Percentiles rank a stretch among this genome's conserved stretches.
These are phyloP conservation scores for Nakazawaea wickerhamii DNA, from an alignment of 805 yeast species.

Conservation along the genomic window DNA sequence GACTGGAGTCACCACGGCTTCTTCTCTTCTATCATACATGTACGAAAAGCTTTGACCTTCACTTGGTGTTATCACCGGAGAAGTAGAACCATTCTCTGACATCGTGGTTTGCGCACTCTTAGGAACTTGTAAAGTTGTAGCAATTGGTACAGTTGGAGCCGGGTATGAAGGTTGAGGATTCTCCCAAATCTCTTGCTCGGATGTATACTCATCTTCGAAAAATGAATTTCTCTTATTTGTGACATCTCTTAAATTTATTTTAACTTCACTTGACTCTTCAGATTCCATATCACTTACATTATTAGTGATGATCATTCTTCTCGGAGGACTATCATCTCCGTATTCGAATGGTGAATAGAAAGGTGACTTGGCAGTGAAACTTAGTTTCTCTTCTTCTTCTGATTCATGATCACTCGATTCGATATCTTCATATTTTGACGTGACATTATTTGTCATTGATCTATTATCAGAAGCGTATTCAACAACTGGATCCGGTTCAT, in stretches of 20 bases:
- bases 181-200: too few relatives aligned
- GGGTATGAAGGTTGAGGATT: too few relatives aligned
- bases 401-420: slow-evolving; percentile 1
- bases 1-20: slow-evolving; percentile 29
- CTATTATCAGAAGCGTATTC: neutral
- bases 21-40: slow-evolving; percentile 35
- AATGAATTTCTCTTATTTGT: slow-evolving; percentile 12
- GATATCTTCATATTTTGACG: neutral
- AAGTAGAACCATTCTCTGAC: slow-evolving; percentile 7
- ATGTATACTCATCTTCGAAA: slow-evolving; percentile 2
- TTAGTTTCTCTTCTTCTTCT: slow-evolving; percentile 22
- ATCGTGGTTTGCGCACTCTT: neutral
- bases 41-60: slow-evolving; percentile 12
- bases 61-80: slow-evolving; percentile 8
- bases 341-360: slow-evolving; percentile 23
- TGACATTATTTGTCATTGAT: neutral
- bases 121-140: neutral
- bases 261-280: neutral
- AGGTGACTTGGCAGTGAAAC: slow-evolving; percentile 31
- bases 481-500: neutral
- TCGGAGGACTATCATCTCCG: slow-evolving; percentile 13
- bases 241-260: neutral
- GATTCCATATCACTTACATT: slow-evolving; percentile 10
- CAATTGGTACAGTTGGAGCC: neutral
- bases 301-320: slow-evolving; percentile 22